Conservation (phyloP, 306 rosid species). For the Vigna unguiculata region DNA sequence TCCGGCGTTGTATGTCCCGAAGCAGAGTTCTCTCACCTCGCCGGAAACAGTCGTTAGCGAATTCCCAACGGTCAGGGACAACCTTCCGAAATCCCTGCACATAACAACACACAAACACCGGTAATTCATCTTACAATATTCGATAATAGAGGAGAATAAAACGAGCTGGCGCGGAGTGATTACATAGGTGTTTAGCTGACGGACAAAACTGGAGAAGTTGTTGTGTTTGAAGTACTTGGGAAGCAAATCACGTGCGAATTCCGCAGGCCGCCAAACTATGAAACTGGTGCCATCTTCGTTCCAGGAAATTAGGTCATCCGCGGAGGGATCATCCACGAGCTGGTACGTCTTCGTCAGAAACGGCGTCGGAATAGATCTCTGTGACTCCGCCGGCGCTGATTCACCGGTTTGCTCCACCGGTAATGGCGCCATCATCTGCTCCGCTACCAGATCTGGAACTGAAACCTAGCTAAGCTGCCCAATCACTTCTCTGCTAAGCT, state of each 20-base stretch:
- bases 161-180: background rate
- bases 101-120: background rate
- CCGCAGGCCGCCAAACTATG: constrained; percentile 95
- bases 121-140: constrained; percentile 2
- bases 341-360: constrained; percentile 85
- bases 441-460: constrained; percentile 59
- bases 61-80: constrained; percentile 99
- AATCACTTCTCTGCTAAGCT: background rate
- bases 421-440: constrained; percentile 58
- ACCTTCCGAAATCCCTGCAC: constrained; percentile 93
- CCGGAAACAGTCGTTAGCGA: constrained; percentile 78
- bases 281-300: constrained; percentile 85
- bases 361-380: constrained; percentile 93
- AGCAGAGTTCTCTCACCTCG: constrained; percentile 84
- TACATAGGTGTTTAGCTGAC: constrained; percentile 96
- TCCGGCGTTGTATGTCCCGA: constrained; percentile 88
- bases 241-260: constrained; percentile 96
- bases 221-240: constrained; percentile 92
- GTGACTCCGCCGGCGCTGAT: constrained; percentile 63
- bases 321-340: constrained; percentile 83
- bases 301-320: constrained; percentile 89
- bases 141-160: background rate
- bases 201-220: constrained; percentile 95
- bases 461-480: background rate
- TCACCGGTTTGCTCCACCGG: constrained; percentile 81